Evolutionary conservation across 306 rosid genomes (phyloP).

Genomic region (Datisca glomerata): DNA sequence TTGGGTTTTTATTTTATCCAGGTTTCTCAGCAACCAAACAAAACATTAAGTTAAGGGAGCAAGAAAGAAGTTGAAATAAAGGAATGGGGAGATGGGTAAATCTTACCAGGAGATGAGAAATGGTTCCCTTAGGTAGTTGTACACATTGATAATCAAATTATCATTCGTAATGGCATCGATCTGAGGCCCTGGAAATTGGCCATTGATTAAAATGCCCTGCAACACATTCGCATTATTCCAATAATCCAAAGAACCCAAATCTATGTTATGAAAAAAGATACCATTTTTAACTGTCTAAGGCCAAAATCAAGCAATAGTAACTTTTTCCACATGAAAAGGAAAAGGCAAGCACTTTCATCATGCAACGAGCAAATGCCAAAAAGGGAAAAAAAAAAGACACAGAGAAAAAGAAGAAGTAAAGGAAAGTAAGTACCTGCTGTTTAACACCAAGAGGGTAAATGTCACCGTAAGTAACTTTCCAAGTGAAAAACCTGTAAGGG

Average conservation of each 20-base stretch:
- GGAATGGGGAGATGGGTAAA: neutral
- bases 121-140: conserved; percentile 70
- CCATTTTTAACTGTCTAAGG: neutral
- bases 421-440: conserved; percentile 48
- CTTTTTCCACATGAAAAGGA: neutral
- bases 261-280: too few relatives aligned
- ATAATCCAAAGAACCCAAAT: conserved; percentile 1
- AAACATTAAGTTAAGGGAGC: neutral
- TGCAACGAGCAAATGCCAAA: neutral
- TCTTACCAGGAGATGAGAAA: conserved; percentile 81
- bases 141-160: conserved; percentile 72
- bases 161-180: conserved; percentile 93
- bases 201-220: conserved; percentile 93
- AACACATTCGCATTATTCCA: conserved; percentile 7
- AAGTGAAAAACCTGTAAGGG: conserved; percentile 67
- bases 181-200: conserved; percentile 97
- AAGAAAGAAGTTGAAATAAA: neutral
- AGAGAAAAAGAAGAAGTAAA: neutral
- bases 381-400: neutral
- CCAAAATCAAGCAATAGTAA: conserved; percentile 1
- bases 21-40: conserved; percentile 6
- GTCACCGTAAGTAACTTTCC: conserved; percentile 88
- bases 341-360: neutral
- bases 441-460: conserved; percentile 87
- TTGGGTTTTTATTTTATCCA: neutral